Conservation (phyloP, 2,329 filamentous ascomycete genomes). For the Verticillium longisporum region DNA sequence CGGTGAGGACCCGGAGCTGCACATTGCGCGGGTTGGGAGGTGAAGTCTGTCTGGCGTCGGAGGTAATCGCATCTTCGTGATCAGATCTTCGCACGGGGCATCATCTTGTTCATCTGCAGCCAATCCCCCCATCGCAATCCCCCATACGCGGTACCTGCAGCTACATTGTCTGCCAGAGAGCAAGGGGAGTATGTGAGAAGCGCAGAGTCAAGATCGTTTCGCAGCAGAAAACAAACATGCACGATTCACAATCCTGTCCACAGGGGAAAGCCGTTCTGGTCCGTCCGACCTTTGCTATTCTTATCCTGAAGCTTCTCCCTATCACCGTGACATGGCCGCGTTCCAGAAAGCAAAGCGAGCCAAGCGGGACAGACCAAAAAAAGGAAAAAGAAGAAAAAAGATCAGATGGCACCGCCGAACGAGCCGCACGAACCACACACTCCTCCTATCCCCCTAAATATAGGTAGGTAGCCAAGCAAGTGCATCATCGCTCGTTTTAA, state of each 20-base stretch:
- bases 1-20: constrained; percentile 16
- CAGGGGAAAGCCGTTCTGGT: neutral
- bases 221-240: too few species aligned
- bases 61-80: too few species aligned
- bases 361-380: neutral
- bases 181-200: too few species aligned
- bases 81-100: too few species aligned
- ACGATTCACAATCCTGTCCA: too few species aligned
- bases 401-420: neutral
- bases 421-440: neutral
- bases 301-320: neutral
- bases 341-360: neutral
- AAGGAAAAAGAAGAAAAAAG: neutral
- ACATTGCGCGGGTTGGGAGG: constrained; percentile 7
- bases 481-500: neutral
- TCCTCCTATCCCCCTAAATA: neutral
- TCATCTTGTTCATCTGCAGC: too few species aligned
- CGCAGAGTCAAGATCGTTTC: too few species aligned
- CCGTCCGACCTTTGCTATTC: neutral
- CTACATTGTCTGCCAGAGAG: too few species aligned
- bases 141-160: too few species aligned
- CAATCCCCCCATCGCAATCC: too few species aligned
- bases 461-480: neutral
- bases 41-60: neutral
- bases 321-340: neutral